Percentiles rank a stretch among this genome's conserved stretches.
Conservation (phyloP, 1,139 yeast genomes). For the Candida sp. region DNA sequence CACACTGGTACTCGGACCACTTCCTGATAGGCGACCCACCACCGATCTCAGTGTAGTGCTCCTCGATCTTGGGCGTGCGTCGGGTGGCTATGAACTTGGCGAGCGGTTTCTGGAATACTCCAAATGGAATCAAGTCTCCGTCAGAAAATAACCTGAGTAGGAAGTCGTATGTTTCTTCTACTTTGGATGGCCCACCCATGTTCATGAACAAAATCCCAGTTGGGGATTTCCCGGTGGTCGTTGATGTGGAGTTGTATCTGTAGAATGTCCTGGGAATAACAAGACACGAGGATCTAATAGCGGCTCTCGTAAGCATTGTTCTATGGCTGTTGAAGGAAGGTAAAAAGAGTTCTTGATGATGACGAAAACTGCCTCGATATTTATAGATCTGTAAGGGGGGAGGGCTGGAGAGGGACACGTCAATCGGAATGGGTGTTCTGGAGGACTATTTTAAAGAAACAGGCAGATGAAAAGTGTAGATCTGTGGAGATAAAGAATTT, state of each 20-base stretch:
- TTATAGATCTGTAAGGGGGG: background rate
- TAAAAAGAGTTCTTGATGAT: background rate
- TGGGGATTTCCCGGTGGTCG: slow-evolving; percentile 14
- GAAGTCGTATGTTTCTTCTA: slow-evolving; percentile 85
- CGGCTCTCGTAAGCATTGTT: background rate
- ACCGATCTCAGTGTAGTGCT: slow-evolving; percentile 86
- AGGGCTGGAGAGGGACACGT: background rate
- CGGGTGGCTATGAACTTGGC: slow-evolving; percentile 84
- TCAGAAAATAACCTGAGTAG: slow-evolving; percentile 76
- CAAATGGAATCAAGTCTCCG: slow-evolving; percentile 87
- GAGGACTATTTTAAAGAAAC: background rate
- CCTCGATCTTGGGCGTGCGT: slow-evolving; percentile 86
- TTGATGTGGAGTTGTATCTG: slow-evolving; percentile 14
- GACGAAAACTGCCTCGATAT: background rate
- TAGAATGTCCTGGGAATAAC: background rate
- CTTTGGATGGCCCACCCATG: slow-evolving; percentile 98
- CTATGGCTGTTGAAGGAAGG: background rate
- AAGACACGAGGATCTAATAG: background rate
- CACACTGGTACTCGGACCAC: slow-evolving; percentile 91
- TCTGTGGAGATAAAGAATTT: background rate
- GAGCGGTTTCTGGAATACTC: slow-evolving; percentile 70
- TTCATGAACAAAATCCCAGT: slow-evolving; percentile 89
- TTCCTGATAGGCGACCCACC: slow-evolving; percentile 97
- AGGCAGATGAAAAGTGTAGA: background rate
- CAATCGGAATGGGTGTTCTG: background rate